Conservation (phyloP, 2,329 filamentous ascomycete genomes). For the Aphanoascus verrucosus region DNA sequence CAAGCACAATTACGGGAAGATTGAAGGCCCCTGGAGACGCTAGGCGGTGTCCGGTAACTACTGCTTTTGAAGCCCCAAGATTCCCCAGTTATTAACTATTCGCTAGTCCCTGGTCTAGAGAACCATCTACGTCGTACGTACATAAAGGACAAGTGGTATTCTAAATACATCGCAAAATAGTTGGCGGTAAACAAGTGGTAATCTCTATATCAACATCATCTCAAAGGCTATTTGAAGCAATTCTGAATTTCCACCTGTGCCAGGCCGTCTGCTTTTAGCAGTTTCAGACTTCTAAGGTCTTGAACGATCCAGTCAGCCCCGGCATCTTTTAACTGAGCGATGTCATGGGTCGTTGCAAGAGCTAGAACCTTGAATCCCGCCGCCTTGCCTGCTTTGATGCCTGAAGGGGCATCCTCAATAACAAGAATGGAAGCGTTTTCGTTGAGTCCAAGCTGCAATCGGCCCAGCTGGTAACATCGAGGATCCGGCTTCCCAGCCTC, state of each 20-base stretch:
- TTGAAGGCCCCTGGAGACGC: too few relatives aligned
- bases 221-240: constrained; percentile 33
- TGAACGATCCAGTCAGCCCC: constrained; percentile 80
- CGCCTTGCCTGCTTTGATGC: constrained; percentile 70
- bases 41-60: too few relatives aligned
- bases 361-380: constrained; percentile 78
- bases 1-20: too few relatives aligned
- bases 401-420: constrained; percentile 79
- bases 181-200: too few relatives aligned
- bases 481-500: constrained; percentile 67
- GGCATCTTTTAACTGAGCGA: constrained; percentile 59
- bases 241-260: constrained; percentile 59
- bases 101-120: too few relatives aligned
- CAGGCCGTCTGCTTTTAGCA: constrained; percentile 48
- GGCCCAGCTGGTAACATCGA: constrained; percentile 59
- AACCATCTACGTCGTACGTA: too few relatives aligned
- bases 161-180: neutral
- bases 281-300: constrained; percentile 63
- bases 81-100: too few relatives aligned
- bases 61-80: too few relatives aligned
- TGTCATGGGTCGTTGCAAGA: constrained; percentile 71
- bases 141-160: too few relatives aligned
- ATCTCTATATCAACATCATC: neutral
- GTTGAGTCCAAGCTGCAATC: constrained; percentile 46
- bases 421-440: constrained; percentile 54